These are phyloP conservation scores for Hypoxylon fragiforme DNA, from an alignment of 495 filamentous ascomycete genomes.

Conservation along the genomic window DNA sequence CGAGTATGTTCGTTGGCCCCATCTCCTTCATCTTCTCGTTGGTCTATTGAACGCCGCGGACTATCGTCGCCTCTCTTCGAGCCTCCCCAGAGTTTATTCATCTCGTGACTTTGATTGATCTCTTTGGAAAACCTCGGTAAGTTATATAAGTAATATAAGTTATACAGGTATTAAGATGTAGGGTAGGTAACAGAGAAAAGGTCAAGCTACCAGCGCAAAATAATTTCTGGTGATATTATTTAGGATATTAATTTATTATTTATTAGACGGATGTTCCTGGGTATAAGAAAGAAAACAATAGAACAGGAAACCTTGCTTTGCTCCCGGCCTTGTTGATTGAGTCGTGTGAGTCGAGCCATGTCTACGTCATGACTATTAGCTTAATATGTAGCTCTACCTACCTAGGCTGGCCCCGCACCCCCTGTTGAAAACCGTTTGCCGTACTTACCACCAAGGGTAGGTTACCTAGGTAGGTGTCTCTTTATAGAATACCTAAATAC, in stretches of 20 bases:
- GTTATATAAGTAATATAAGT: no score
- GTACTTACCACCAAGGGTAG: no score
- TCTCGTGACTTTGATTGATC: conserved; percentile 43
- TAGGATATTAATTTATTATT: no score
- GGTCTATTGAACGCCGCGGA: conserved; percentile 20
- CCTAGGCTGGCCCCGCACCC: neutral
- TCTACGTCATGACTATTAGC: conserved; percentile 24
- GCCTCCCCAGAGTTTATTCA: conserved; percentile 42
- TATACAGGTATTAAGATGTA: neutral
- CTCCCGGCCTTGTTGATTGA: conserved; percentile 5
- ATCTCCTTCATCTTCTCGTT: conserved; percentile 21
- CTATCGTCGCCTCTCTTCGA: conserved; percentile 38
- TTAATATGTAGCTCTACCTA: conserved; percentile 2
- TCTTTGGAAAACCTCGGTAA: neutral
- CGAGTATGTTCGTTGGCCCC: conserved; percentile 72
- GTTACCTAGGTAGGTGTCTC: no score
- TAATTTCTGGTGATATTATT: no score
- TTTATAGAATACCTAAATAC: no score
- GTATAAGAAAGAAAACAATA: neutral
- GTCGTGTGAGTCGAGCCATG: neutral
- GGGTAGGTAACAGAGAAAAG: no score
- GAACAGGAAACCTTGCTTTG: conserved; percentile 10
- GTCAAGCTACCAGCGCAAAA: neutral
- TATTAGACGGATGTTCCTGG: no score
- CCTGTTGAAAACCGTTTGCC: no score